Evolutionary conservation across 495 filamentous ascomycete genomes (phyloP).

Genomic region (Lophiotrema nucula): DNA sequence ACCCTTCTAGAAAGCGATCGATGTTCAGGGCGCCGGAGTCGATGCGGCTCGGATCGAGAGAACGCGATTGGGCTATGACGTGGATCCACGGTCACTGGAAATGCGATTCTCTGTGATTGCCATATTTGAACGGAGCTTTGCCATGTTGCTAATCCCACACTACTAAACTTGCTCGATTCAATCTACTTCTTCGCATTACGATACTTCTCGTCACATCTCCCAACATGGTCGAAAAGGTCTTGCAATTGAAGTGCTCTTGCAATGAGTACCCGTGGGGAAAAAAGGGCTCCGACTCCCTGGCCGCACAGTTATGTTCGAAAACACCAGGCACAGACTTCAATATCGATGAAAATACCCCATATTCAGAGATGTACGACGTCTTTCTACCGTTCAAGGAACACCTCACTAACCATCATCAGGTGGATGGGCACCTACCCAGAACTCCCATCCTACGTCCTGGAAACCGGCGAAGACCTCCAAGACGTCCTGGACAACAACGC

Average conservation of each 20-base stretch:
- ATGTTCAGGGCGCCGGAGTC: too few species aligned
- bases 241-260: conserved; percentile 54
- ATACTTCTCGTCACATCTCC: neutral
- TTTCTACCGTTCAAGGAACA: neutral
- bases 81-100: too few species aligned
- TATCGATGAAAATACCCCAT: conserved; percentile 75
- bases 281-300: conserved; percentile 66
- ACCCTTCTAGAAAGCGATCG: too few species aligned
- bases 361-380: conserved; percentile 46
- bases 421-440: conserved; percentile 82
- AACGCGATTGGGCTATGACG: too few species aligned
- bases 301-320: conserved; percentile 67
- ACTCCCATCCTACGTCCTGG: conserved; percentile 61
- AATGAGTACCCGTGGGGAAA: conserved; percentile 67
- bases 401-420: conserved; percentile 49
- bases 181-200: too few species aligned
- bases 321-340: conserved; percentile 61
- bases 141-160: too few species aligned
- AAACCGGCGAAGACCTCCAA: conserved; percentile 62
- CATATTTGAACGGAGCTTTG: too few species aligned
- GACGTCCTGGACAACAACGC: conserved; percentile 65
- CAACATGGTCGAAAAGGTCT: conserved; percentile 40
- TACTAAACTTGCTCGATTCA: too few species aligned
- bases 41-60: too few species aligned
- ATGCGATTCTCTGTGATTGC: too few species aligned